Evolutionary conservation across 148 eudicot genomes (phyloP).

Genomic region (Camellia sinensis): DNA sequence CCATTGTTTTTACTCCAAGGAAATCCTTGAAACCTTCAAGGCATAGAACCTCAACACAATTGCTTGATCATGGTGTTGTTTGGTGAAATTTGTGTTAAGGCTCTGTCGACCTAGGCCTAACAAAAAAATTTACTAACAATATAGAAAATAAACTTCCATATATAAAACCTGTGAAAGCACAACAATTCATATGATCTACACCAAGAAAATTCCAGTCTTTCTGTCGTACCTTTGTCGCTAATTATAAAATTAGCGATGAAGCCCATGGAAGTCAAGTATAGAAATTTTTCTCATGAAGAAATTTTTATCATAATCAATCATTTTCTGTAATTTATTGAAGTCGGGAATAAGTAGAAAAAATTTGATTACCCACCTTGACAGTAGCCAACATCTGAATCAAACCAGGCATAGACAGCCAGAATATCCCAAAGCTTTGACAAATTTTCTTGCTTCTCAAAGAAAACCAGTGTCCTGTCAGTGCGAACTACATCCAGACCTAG

Average conservation of each 20-base stretch:
- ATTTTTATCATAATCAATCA: neutral
- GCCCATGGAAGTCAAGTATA: neutral
- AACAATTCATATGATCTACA: neutral
- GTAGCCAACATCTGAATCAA: slow-evolving; percentile 87
- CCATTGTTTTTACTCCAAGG: too few species aligned
- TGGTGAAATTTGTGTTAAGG: too few species aligned
- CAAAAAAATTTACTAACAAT: too few species aligned
- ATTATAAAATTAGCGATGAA: neutral
- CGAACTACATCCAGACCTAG: slow-evolving; percentile 93
- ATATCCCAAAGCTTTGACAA: slow-evolving; percentile 93
- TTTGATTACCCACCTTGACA: slow-evolving; percentile 73
- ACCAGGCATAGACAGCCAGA: slow-evolving; percentile 86
- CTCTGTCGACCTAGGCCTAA: too few species aligned
- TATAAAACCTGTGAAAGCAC: neutral
- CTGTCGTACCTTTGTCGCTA: neutral
- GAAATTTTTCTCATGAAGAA: neutral
- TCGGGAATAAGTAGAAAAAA: slow-evolving; percentile 8
- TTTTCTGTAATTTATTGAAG: neutral
- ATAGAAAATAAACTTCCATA: neutral
- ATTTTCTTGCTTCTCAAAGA: slow-evolving; percentile 86
- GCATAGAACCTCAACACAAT: too few species aligned
- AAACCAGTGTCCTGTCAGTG: slow-evolving; percentile 84
- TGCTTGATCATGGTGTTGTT: too few species aligned
- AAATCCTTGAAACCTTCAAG: too few species aligned
- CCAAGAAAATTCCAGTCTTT: neutral